Conservation (phyloP, 495 filamentous ascomycete species). For the Aspergillus cristatus region DNA sequence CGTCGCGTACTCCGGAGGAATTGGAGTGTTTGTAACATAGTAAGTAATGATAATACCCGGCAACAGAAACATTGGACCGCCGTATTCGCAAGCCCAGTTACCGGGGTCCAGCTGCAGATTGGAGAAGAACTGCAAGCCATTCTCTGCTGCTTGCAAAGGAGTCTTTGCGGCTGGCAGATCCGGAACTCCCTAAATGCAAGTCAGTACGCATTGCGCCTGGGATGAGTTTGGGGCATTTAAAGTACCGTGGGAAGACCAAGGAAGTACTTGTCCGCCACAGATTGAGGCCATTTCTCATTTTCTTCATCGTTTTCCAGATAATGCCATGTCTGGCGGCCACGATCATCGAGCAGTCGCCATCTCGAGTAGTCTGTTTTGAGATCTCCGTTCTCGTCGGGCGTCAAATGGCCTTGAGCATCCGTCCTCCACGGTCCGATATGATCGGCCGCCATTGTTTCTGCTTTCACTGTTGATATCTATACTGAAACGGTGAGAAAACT, state of each 20-base stretch:
- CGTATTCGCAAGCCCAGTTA: constrained; percentile 96
- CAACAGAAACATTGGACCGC: constrained; percentile 80
- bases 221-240: constrained; percentile 7
- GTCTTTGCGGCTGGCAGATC: constrained; percentile 59
- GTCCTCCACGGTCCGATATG: constrained; percentile 36
- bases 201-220: no score
- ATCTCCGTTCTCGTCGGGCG: constrained; percentile 31
- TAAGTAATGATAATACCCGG: constrained; percentile 80
- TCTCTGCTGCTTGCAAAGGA: constrained; percentile 66
- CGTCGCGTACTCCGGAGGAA: constrained; percentile 68
- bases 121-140: constrained; percentile 84
- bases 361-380: constrained; percentile 61
- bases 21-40: constrained; percentile 83
- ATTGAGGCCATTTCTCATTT: constrained; percentile 72
- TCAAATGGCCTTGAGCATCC: constrained; percentile 29
- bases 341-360: constrained; percentile 79
- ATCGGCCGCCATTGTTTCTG: constrained; percentile 7
- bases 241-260: constrained; percentile 61
- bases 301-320: constrained; percentile 78
- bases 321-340: constrained; percentile 84
- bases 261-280: constrained; percentile 71
- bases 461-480: no score
- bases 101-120: constrained; percentile 79
- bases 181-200: constrained; percentile 52
- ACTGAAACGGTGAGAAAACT: no score